A percentile compares a stretch with the other conserved stretches of the same genome.
phyloP scores from a whole-genome alignment of 2,329 filamentous ascomycete genomes.

The Exophiala sp. region DNA sequence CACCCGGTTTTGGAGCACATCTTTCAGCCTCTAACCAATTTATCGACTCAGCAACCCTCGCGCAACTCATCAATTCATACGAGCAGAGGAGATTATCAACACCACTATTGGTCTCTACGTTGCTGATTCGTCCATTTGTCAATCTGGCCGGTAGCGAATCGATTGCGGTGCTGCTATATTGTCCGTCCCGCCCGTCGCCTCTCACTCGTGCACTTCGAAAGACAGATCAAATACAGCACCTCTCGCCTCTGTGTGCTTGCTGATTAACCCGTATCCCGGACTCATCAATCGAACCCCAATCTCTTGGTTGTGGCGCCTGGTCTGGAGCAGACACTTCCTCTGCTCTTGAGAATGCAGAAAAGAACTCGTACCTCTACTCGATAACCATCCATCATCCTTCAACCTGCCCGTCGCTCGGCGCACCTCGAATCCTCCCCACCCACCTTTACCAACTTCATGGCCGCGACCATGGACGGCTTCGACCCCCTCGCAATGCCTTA shows the following conservation, averaged over 20 bases:
- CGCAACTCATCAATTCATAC: neutral
- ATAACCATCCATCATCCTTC: neutral
- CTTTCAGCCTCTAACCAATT: neutral
- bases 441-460: constrained; percentile 12
- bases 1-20: neutral
- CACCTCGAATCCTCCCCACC: constrained; percentile 5
- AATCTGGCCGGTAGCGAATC: neutral
- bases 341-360: constrained; percentile 12
- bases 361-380: constrained; percentile 1
- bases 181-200: neutral
- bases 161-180: neutral
- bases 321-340: constrained; percentile 4
- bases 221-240: neutral
- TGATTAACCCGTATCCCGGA: constrained; percentile 5
- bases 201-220: constrained; percentile 1
- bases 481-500: constrained; percentile 63
- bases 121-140: neutral
- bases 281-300: constrained; percentile 5
- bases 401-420: neutral
- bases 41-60: neutral
- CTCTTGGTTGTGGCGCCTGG: constrained; percentile 5
- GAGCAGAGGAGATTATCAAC: neutral
- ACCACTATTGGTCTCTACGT: neutral
- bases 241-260: constrained; percentile 1
- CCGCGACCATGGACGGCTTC: constrained; percentile 52